These are phyloP conservation scores for Russula foetens DNA, from an alignment of 768 basidiomycete species.

Conservation along the genomic window DNA sequence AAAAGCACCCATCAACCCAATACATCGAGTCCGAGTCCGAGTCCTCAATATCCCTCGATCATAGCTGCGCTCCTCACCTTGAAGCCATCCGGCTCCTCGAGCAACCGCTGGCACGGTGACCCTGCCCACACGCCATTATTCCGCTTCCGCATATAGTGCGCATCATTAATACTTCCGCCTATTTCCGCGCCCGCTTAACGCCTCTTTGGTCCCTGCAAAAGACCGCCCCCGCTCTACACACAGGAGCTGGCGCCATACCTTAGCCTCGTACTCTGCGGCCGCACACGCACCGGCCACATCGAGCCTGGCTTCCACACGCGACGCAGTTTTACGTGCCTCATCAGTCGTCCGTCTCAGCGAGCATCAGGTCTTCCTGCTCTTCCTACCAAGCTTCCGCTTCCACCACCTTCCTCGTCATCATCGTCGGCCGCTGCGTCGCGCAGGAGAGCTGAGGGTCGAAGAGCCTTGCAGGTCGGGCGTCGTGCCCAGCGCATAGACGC, in stretches of 20 bases:
- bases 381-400: not conserved
- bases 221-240: not conserved
- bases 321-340: slow-evolving; percentile 31
- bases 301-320: slow-evolving; percentile 36
- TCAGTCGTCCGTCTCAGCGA: slow-evolving; percentile 31
- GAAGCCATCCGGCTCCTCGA: slow-evolving; percentile 15
- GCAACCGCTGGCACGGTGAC: not conserved
- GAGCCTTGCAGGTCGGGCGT: not conserved
- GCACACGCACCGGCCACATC: slow-evolving; percentile 31
- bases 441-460: not conserved
- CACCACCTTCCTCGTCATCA: not conserved
- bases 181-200: not conserved
- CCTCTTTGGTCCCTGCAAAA: not conserved
- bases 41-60: slow-evolving; percentile 8
- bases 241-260: slow-evolving; percentile 30
- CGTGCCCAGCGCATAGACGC: slow-evolving; percentile 22
- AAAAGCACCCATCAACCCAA: no score
- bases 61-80: slow-evolving; percentile 14
- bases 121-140: not conserved
- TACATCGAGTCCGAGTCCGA: slow-evolving; percentile 2
- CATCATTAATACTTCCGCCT: not conserved
- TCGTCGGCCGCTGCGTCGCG: not conserved
- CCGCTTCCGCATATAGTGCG: not conserved
- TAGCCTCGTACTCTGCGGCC: slow-evolving; percentile 32
- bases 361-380: slow-evolving; percentile 20